Conservation (phyloP, 768 basidiomycete species). For the Suillus americanus region DNA sequence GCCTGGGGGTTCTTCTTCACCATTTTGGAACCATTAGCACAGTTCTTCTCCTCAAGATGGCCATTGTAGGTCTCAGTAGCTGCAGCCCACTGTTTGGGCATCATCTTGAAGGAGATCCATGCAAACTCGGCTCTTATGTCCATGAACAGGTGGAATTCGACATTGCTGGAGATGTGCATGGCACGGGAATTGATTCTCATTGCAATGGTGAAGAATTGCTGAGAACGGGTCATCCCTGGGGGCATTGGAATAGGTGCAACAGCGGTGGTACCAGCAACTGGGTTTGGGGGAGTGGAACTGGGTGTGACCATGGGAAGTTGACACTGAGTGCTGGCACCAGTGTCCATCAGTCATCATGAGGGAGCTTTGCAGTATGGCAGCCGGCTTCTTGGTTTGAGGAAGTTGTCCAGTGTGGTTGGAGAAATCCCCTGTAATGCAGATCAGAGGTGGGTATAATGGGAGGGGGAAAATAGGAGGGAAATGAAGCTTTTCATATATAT, state of each 20-base stretch:
- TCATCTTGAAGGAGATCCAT: slow-evolving; percentile 22
- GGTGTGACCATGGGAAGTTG: too few relatives aligned
- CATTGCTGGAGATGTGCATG: slow-evolving; percentile 5
- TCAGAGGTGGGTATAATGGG: too few relatives aligned
- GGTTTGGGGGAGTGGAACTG: too few relatives aligned
- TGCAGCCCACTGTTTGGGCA: slow-evolving; percentile 14
- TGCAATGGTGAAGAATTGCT: slow-evolving; percentile 3
- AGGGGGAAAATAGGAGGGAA: too few relatives aligned
- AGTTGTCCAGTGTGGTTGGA: too few relatives aligned
- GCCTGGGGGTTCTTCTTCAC: slow-evolving; percentile 14
- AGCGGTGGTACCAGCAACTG: too few relatives aligned
- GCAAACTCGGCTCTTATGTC: slow-evolving; percentile 16
- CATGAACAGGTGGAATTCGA: slow-evolving; percentile 22
- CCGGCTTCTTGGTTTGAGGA: too few relatives aligned
- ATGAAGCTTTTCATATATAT: too few relatives aligned
- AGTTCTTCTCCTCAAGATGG: slow-evolving; percentile 1
- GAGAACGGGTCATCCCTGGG: slow-evolving; percentile 1
- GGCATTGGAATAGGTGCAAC: background rate
- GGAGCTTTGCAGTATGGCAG: too few relatives aligned
- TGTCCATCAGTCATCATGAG: too few relatives aligned
- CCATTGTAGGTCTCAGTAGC: slow-evolving; percentile 15
- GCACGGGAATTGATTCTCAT: slow-evolving; percentile 9
- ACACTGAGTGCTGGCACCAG: too few relatives aligned
- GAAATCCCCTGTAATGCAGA: too few relatives aligned
- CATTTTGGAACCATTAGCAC: background rate